Conservation (phyloP, 495 filamentous ascomycete genomes). For the Sphaerosporella brunnea region DNA sequence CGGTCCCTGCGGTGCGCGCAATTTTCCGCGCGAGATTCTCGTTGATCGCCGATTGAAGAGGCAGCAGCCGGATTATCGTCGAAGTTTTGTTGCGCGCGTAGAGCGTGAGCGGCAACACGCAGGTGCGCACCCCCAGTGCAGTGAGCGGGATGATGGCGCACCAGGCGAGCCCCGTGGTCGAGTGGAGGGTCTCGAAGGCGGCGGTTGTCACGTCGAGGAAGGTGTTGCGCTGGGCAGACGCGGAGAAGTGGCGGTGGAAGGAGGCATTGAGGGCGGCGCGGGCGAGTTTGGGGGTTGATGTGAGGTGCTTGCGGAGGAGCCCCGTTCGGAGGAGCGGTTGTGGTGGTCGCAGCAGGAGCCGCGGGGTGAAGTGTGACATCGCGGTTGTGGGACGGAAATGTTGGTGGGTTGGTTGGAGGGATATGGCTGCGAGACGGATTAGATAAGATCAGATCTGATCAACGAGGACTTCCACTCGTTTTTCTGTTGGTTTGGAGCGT, state of each 20-base stretch:
- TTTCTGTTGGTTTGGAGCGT: too few species aligned
- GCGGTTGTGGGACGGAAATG: too few species aligned
- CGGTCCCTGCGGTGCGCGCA: conserved; percentile 13
- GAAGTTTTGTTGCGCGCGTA: conserved; percentile 33
- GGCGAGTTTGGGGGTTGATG: too few species aligned
- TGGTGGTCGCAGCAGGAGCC: too few species aligned
- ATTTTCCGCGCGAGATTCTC: conserved; percentile 20
- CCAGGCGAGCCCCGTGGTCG: conserved; percentile 47
- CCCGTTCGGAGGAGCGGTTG: too few species aligned
- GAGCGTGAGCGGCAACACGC: conserved; percentile 39
- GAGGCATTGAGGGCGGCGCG: conserved; percentile 19
- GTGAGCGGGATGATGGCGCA: conserved; percentile 49
- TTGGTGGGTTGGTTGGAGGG: too few species aligned
- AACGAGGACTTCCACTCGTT: too few species aligned
- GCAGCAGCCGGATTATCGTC: conserved; percentile 32
- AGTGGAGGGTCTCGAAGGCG: conserved; percentile 45
- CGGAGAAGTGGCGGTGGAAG: conserved; percentile 31
- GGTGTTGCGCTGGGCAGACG: conserved; percentile 7
- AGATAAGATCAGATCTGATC: too few species aligned
- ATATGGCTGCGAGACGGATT: too few species aligned
- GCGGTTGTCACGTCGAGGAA: conserved; percentile 37
- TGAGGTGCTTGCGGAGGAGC: too few species aligned
- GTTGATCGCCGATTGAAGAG: conserved; percentile 36
- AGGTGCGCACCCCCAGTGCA: conserved; percentile 42
- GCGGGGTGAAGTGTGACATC: too few species aligned